These are phyloP conservation scores for Arthrobotrys iridis DNA, from an alignment of 2,329 filamentous ascomycete genomes.

Conservation along the genomic window DNA sequence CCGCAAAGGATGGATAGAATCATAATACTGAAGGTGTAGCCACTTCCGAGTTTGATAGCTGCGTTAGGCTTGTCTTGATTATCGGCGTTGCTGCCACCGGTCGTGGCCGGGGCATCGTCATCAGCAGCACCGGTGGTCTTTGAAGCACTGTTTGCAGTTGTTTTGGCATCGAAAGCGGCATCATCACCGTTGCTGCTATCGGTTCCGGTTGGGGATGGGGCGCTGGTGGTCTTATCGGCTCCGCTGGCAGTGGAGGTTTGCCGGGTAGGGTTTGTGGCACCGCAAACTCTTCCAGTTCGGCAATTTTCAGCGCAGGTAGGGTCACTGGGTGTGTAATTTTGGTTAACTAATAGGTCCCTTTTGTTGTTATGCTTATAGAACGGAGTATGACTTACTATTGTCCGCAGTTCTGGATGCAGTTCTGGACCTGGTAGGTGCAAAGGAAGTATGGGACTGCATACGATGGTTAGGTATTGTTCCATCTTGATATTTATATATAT, in stretches of 20 bases:
- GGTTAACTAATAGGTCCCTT: background rate
- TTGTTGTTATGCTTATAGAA: background rate
- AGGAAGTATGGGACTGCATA: slow-evolving; percentile 50
- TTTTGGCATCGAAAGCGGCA: slow-evolving; percentile 27
- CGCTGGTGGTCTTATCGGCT: slow-evolving; percentile 3
- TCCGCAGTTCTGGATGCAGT: slow-evolving; percentile 49
- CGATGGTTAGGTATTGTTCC: slow-evolving; percentile 2
- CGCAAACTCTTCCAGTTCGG: slow-evolving; percentile 19
- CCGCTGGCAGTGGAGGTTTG: slow-evolving; percentile 7
- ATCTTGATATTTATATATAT: background rate
- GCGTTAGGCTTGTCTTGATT: slow-evolving; percentile 16
- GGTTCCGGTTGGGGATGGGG: slow-evolving; percentile 3
- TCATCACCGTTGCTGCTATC: slow-evolving; percentile 21
- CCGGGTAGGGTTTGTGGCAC: slow-evolving; percentile 44
- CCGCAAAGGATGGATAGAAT: slow-evolving; percentile 46
- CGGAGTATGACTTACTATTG: slow-evolving; percentile 22
- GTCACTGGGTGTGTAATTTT: background rate
- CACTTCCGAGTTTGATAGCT: slow-evolving; percentile 35
- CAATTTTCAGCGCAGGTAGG: slow-evolving; percentile 41
- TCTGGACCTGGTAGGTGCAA: slow-evolving; percentile 35
- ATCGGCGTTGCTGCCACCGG: background rate
- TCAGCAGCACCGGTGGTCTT: background rate
- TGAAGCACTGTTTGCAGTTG: background rate
- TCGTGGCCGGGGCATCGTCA: slow-evolving; percentile 1
- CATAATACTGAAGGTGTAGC: slow-evolving; percentile 33